Evolutionary conservation across 257 asterid genomes (phyloP), one percentile per base, ranked within the genome.

Genomic region (Henckelia pumila): DNA sequence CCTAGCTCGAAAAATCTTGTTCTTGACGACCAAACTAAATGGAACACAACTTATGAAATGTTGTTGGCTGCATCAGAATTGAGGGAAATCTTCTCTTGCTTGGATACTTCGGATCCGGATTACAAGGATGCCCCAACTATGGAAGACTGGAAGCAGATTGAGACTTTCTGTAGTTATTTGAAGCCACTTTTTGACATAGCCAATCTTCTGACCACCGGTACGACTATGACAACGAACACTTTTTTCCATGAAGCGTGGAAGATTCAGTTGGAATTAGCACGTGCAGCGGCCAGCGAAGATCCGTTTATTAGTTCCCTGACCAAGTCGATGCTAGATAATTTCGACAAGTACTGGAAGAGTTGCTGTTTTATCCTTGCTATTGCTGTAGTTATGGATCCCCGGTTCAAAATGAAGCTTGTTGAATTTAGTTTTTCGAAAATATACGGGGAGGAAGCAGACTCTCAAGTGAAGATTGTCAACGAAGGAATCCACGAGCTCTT

Each of bases 1-100:
- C 96, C 99, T 8, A 87, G 93, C 81, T 71, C 95, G 1, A 91
- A 87, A 79, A 78, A 9, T 60, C 86, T 94, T 49, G 81, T 77
- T 10, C 82, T 94, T 50, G 99, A 94, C 63, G 93, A 94, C 76
- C 82, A 69, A 74, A 85, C 92, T 7, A 83, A 74, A 19, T 94
- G 99, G 99, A 91, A 87, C 82, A 91, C 97, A 3, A 94, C 99
- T 5, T 94, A 91, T 23, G 97, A 91, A 61, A 94, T 94, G 99
- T 64, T 94, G 75, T 67, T 82, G 74, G 87, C 96, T 66, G 97
- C 96, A 6, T 80, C 83, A 0, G 99, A 94, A 69, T 65, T 87
- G 71, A 94, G 89, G 80, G 95, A 94, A 81, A 96, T 94, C 7
- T 94, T 91, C 79, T 83, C 89, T 26, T 91, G 96, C 75, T 65